Evolutionary conservation across 192 early-diverging fungal species (phyloP).

Genomic region (Polychytrium aggregatum): DNA sequence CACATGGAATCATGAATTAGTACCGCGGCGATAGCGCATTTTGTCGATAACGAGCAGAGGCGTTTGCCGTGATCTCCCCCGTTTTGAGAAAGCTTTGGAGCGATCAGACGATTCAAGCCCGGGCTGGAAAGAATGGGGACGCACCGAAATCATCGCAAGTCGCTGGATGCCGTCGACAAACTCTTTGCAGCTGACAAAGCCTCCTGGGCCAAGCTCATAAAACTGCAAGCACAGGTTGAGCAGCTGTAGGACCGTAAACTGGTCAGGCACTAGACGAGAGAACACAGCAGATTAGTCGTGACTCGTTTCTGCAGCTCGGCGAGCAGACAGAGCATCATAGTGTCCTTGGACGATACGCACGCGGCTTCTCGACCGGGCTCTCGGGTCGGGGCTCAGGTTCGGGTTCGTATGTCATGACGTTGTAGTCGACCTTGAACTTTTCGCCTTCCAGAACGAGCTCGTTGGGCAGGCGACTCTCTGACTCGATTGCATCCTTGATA

Average conservation of each 20-base stretch:
- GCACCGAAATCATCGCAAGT: no score
- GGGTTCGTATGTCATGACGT: constrained; percentile 32
- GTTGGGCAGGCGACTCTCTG: constrained; percentile 39
- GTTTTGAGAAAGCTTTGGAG: no score
- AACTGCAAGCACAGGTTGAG: constrained; percentile 28
- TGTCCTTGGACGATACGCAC: constrained; percentile 8
- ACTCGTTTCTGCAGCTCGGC: not conserved
- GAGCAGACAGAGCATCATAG: no score
- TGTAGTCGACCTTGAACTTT: constrained; percentile 41
- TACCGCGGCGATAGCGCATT: no score
- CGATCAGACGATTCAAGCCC: no score
- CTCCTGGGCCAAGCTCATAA: constrained; percentile 18
- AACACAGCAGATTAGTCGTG: not conserved
- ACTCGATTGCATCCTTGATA: constrained; percentile 51
- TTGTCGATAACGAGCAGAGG: no score
- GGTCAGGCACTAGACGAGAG: constrained; percentile 23
- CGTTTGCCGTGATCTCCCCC: no score
- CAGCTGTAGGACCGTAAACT: constrained; percentile 41
- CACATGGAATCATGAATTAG: no score
- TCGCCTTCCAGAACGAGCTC: constrained; percentile 38
- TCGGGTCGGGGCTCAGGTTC: constrained; percentile 43
- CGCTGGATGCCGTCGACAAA: constrained; percentile 31
- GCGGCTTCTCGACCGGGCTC: constrained; percentile 37
- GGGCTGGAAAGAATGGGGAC: no score
- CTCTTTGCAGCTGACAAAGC: constrained; percentile 24